Percentiles rank a stretch among this genome's conserved stretches.
phyloP scores from a whole-genome alignment of 208 protist genomes.

The Tritrichomonas musculus region DNA sequence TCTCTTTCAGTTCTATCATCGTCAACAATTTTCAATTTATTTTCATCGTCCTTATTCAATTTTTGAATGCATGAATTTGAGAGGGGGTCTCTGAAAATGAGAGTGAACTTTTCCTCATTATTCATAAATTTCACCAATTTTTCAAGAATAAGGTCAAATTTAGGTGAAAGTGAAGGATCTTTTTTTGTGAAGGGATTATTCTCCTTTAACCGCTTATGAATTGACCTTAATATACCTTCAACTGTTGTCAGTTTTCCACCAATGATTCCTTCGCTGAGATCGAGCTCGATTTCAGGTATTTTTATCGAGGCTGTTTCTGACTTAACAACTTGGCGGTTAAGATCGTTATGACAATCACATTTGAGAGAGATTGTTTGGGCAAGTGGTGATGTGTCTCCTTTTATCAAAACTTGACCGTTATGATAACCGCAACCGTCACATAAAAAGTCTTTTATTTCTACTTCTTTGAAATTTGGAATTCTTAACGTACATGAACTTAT shows the following conservation, averaged over 20 bases:
- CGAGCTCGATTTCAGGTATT: neutral
- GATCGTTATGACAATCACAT: neutral
- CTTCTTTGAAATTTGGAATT: conserved; percentile 6
- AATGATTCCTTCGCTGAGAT: neutral
- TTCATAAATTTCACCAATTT: neutral
- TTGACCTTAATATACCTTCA: neutral
- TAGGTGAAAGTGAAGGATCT: neutral
- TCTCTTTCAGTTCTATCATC: neutral
- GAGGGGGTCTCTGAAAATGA: neutral
- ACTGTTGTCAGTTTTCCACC: conserved; percentile 10
- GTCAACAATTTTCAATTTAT: neutral
- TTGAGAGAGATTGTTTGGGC: neutral
- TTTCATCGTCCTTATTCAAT: neutral
- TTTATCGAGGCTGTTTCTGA: neutral
- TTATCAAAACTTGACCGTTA: neutral
- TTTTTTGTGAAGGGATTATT: neutral
- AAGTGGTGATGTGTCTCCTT: neutral
- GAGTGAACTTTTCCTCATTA: neutral
- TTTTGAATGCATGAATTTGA: neutral
- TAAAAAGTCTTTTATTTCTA: neutral
- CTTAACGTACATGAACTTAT: neutral
- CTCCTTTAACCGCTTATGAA: neutral
- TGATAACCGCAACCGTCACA: conserved; percentile 1
- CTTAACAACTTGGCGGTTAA: neutral
- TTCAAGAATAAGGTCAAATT: neutral